phyloP scores from a whole-genome alignment of 768 basidiomycete genomes.

The Pholiota molesta region DNA sequence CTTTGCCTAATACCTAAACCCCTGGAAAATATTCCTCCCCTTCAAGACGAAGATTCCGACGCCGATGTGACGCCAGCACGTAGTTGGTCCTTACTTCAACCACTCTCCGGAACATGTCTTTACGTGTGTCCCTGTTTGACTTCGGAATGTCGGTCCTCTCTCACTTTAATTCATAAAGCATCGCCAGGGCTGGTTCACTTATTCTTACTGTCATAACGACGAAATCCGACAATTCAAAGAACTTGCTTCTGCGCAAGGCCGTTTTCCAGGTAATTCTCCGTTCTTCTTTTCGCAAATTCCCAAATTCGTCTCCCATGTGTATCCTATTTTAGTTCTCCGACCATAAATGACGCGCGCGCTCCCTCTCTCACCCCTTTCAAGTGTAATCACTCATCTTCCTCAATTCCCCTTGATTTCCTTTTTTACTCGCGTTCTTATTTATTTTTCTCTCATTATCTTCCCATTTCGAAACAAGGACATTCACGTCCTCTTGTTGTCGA shows the following conservation, averaged over 20 bases:
- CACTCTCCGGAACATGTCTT: slow-evolving; percentile 79
- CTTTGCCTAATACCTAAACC: slow-evolving; percentile 79
- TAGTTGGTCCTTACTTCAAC: slow-evolving; percentile 83
- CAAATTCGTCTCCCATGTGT: slow-evolving; percentile 11
- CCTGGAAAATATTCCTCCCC: slow-evolving; percentile 44
- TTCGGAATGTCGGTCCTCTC: slow-evolving; percentile 27
- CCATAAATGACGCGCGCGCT: slow-evolving; percentile 22
- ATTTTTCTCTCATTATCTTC: slow-evolving; percentile 23
- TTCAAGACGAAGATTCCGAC: slow-evolving; percentile 54
- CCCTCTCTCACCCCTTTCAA: slow-evolving; percentile 26
- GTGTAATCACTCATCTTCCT: slow-evolving; percentile 23
- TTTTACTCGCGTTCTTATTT: slow-evolving; percentile 25
- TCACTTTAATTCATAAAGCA: slow-evolving; percentile 53
- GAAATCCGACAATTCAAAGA: slow-evolving; percentile 98
- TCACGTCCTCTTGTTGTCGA: slow-evolving; percentile 16
- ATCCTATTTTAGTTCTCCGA: slow-evolving; percentile 30
- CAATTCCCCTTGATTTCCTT: slow-evolving; percentile 27
- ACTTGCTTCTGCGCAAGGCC: slow-evolving; percentile 62
- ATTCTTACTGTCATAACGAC: slow-evolving; percentile 93
- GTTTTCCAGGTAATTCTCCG: slow-evolving; percentile 58
- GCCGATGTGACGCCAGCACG: slow-evolving; percentile 68
- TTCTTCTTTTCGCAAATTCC: slow-evolving; percentile 17
- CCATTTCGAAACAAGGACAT: slow-evolving; percentile 22
- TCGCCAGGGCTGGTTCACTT: slow-evolving; percentile 95
- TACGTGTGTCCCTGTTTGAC: slow-evolving; percentile 62